Conservation (phyloP, 208 protist species). For the Crithidia expoeki region DNA sequence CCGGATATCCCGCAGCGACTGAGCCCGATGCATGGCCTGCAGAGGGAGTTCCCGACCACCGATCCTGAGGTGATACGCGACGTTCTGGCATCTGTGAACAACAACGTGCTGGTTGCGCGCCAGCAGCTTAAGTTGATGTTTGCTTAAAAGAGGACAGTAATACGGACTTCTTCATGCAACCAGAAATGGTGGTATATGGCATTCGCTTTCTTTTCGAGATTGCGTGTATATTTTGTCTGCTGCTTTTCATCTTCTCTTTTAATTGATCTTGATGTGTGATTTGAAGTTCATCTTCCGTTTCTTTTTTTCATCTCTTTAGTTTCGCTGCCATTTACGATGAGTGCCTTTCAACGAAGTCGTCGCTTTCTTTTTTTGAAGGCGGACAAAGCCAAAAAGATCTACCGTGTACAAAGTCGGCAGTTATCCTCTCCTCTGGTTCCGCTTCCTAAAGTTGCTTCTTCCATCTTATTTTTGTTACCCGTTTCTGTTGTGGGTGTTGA, state of each 20-base stretch:
- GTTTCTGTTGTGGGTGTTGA: no score
- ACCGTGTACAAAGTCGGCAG: no score
- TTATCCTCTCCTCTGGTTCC: no score
- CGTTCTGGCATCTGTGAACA: conserved; percentile 45
- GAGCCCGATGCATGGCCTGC: conserved; percentile 39
- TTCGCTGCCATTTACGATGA: not conserved
- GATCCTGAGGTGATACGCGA: conserved; percentile 62
- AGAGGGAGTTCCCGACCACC: conserved; percentile 57
- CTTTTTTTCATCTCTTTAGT: not conserved
- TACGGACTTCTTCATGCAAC: no score
- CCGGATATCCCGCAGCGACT: conserved; percentile 44
- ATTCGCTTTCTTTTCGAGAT: not conserved
- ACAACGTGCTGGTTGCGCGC: conserved; percentile 47
- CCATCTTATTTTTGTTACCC: no score
- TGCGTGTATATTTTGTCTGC: not conserved
- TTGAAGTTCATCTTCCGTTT: no score
- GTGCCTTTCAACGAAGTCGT: not conserved
- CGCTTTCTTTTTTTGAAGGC: no score
- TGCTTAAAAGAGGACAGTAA: conserved; percentile 20
- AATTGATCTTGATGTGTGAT: no score
- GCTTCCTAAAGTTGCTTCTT: no score
- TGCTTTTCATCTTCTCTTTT: not conserved
- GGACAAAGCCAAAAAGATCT: no score
- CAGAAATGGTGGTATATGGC: no score
- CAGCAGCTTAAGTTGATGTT: conserved; percentile 66